Base-by-base conservation (phyloP, 2,329 filamentous ascomycete species). In the Talaromyces piceae region DNA sequence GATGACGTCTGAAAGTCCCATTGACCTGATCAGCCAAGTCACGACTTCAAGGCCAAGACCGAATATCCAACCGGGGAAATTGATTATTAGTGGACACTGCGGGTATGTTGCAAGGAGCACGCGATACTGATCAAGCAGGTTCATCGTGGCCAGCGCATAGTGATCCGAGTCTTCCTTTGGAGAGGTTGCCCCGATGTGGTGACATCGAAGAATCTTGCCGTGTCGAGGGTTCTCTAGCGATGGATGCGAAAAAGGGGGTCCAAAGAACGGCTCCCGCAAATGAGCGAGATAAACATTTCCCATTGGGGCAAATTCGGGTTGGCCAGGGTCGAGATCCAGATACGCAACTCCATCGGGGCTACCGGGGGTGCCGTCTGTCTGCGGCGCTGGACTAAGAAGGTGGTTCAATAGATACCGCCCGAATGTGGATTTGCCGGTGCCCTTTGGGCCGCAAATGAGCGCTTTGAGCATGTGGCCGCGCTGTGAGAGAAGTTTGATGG, bases 351-450 rank as follows among this genome's bases (percentile, higher is more conserved):
- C 70, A 50, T 71, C 65, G 23, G 65, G 60, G 47, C 64, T 63
- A 45, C 49, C 55, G 43, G 63, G 60, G 18, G 56, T 58, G 26
- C 52, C 61, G 41, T 67, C 65, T 4, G 62, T 55, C 46, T 65
- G 54, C 51, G 63, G 71, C 3, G 65, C 63, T 20, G 67, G 64
- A 26, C 67, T 72, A 16, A 81, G 68, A 26, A 80, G 68, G 51
- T 77, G 73, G 57, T 84, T 84, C 16, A 76, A 59, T 4, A 83
- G 63, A 51, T 79, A 71, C 46, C 77, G 75, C 51, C 74, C 73
- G 57, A 83, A 79, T 0, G 78, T 82, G 7, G 80, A 83, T 61
- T 83, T 82, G 22, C 81, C 81, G 22, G 78, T 75, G 0, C 70
- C 73, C 55, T 81, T 77, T 6, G 76, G 70, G 5, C 81, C 81